Evolutionary conservation across 306 rosid genomes (phyloP).

Genomic region (Luffa acutangula): DNA sequence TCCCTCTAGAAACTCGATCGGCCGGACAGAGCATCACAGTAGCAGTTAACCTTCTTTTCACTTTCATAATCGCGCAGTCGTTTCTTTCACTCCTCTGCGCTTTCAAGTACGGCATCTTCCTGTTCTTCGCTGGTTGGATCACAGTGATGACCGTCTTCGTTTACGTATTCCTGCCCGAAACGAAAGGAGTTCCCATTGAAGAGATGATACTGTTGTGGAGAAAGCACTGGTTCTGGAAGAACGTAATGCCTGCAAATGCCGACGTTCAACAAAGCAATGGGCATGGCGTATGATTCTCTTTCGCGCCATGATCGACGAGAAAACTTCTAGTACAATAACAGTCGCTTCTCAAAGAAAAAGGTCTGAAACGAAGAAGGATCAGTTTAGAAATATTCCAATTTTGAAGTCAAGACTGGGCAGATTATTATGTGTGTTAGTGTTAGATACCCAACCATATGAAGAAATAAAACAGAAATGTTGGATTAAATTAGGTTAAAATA

Average conservation of each 20-base stretch:
- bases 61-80: conserved; percentile 44
- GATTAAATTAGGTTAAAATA: no score
- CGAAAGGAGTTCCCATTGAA: conserved; percentile 60
- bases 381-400: no score
- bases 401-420: no score
- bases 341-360: no score
- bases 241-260: conserved; percentile 22
- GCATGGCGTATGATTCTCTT: not conserved
- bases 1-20: conserved; percentile 50
- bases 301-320: not conserved
- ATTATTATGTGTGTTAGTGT: no score
- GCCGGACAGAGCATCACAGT: conserved; percentile 69
- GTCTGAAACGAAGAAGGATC: no score
- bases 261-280: conserved; percentile 21
- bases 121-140: conserved; percentile 63
- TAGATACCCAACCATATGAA: no score
- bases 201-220: conserved; percentile 47
- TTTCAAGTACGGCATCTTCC: conserved; percentile 47
- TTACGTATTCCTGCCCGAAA: conserved; percentile 47
- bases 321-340: not conserved
- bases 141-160: conserved; percentile 53
- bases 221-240: conserved; percentile 64
- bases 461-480: no score
- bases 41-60: conserved; percentile 54
- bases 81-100: conserved; percentile 46